Conservation (phyloP, 1,284 basidiomycete genomes). For the Sanguinoderma infundibulare region DNA sequence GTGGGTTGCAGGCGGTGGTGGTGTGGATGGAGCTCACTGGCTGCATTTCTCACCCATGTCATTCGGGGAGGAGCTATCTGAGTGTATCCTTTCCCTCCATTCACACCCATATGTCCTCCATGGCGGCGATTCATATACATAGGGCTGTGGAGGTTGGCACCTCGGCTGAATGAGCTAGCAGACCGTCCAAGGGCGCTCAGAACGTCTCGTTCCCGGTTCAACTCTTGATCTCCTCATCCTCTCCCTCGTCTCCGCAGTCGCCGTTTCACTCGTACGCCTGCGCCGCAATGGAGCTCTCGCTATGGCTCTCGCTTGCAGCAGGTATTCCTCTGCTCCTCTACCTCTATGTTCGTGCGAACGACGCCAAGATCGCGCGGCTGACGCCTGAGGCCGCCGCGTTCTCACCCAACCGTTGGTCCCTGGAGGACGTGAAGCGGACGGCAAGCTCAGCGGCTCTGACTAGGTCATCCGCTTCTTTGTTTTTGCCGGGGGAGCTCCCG, state of each 20-base stretch:
- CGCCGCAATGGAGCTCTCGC: conserved; percentile 12
- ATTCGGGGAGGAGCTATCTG: background rate
- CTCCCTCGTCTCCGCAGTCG: background rate
- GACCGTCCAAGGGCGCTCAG: conserved; percentile 1
- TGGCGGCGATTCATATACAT: background rate
- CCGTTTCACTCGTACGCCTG: background rate
- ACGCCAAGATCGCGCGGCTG: conserved; percentile 48
- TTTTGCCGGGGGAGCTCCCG: conserved; percentile 45
- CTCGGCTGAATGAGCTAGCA: too few relatives aligned
- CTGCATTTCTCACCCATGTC: background rate
- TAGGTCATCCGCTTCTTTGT: conserved; percentile 38
- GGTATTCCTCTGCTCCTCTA: conserved; percentile 28
- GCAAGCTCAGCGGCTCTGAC: conserved; percentile 36
- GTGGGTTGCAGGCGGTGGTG: too few relatives aligned
- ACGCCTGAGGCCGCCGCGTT: conserved; percentile 48
- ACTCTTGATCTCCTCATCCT: background rate
- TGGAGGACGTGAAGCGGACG: conserved; percentile 41
- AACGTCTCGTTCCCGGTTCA: background rate
- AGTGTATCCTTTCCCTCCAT: background rate
- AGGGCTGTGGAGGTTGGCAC: too few relatives aligned
- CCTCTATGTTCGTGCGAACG: conserved; percentile 57
- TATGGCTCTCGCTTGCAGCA: conserved; percentile 18
- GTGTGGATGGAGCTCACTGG: background rate
- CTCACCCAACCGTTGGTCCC: conserved; percentile 51
- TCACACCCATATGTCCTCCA: background rate